A percentile compares a stretch with the other conserved stretches of the same genome.
Evolutionary conservation across 192 early-diverging fungal species (phyloP).

Genomic region (Entomortierella chlamydospora): DNA sequence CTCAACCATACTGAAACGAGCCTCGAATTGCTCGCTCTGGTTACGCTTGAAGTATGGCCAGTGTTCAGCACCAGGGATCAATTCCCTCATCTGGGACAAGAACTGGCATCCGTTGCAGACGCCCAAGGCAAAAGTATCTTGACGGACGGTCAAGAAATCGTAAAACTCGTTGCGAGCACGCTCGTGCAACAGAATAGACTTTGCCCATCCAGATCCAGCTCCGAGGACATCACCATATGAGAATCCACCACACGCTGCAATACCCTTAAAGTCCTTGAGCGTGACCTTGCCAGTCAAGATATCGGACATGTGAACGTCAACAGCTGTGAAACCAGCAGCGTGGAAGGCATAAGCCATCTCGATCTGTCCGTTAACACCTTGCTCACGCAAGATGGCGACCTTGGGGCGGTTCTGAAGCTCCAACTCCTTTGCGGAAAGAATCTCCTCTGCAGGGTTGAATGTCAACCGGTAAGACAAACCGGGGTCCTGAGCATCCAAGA

Average conservation of each 20-base stretch:
- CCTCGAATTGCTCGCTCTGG: conserved; percentile 96
- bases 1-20: conserved; percentile 84
- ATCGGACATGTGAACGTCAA: conserved; percentile 99
- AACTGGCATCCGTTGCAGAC: conserved; percentile 99
- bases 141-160: conserved; percentile 82
- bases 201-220: conserved; percentile 99
- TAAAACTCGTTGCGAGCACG: conserved; percentile 78
- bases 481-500: conserved; percentile 78
- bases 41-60: conserved; percentile 97
- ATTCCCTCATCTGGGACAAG: conserved; percentile 83
- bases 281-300: conserved; percentile 73
- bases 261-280: conserved; percentile 81
- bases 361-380: conserved; percentile 95
- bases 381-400: conserved; percentile 96
- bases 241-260: conserved; percentile 98
- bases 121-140: conserved; percentile 95
- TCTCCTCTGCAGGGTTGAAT: conserved; percentile 75
- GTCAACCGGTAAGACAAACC: conserved; percentile 86
- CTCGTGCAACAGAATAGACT: conserved; percentile 83
- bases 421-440: conserved; percentile 47
- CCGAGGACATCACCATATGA: conserved; percentile 99
- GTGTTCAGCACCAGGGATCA: conserved; percentile 86
- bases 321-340: conserved; percentile 90
- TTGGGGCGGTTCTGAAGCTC: conserved; percentile 65
- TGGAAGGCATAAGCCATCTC: conserved; percentile 98